A percentile compares a stretch with the other conserved stretches of the same genome.
Conservation (phyloP, 805 yeast species). For the Nakazawaea anatomiae region DNA sequence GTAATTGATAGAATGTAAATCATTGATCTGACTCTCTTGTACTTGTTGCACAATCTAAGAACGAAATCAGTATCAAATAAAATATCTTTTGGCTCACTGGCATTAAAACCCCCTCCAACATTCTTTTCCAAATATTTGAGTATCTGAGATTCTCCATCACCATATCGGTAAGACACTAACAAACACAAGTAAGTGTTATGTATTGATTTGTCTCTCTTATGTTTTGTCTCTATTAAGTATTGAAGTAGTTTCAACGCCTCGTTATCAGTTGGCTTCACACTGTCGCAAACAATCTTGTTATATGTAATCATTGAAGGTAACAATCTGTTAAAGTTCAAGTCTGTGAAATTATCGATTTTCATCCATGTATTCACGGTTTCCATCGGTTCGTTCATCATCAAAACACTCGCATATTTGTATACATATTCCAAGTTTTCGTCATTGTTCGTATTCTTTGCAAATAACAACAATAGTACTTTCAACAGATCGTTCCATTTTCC, state of each 20-base stretch:
- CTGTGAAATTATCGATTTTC: conserved; percentile 26
- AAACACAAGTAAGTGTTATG: conserved; percentile 70
- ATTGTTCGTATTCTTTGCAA: conserved; percentile 25
- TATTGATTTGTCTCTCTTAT: conserved; percentile 39
- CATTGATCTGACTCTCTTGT: conserved; percentile 57
- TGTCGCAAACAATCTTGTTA: conserved; percentile 37
- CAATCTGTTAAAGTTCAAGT: conserved; percentile 54
- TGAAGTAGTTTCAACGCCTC: conserved; percentile 62
- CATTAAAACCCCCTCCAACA: conserved; percentile 1
- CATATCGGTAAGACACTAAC: conserved; percentile 43
- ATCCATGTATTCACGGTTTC: conserved; percentile 79
- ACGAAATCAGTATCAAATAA: conserved; percentile 69
- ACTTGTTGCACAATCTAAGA: conserved; percentile 62
- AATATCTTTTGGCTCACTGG: conserved; percentile 16
- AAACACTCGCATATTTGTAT: conserved; percentile 62
- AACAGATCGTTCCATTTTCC: conserved; percentile 74
- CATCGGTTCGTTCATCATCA: conserved; percentile 62
- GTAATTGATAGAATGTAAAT: conserved; percentile 65
- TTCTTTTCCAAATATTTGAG: conserved; percentile 40
- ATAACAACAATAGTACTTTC: conserved; percentile 44
- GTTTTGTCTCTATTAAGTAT: conserved; percentile 41
- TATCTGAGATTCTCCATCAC: conserved; percentile 38
- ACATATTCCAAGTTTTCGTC: conserved; percentile 29
- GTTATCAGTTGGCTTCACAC: conserved; percentile 41
- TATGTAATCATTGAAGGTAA: conserved; percentile 74